phyloP scores from a whole-genome alignment of 331 rosid species.

The Acacia concinna region DNA sequence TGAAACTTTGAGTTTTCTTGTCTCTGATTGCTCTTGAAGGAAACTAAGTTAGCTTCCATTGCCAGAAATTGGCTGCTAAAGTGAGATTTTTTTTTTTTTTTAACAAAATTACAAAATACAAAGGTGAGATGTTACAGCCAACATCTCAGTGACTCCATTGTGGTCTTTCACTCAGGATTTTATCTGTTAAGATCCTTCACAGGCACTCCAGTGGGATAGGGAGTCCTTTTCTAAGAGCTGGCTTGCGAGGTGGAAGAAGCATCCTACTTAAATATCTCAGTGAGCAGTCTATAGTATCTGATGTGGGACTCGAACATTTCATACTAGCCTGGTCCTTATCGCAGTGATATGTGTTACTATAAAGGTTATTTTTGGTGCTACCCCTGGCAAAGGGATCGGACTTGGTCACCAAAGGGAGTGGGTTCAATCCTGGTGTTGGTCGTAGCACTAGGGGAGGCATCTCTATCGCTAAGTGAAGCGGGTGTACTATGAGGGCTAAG shows the following conservation, averaged over 20 bases:
- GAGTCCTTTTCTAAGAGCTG: not conserved
- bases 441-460: too few relatives aligned
- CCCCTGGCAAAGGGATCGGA: too few relatives aligned
- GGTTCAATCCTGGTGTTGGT: too few relatives aligned
- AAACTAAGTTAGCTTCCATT: too few relatives aligned
- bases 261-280: not conserved
- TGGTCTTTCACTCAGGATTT: not conserved
- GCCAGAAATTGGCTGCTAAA: too few relatives aligned
- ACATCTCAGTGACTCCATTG: not conserved
- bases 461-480: too few relatives aligned
- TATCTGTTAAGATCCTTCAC: not conserved
- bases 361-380: not conserved
- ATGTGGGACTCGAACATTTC: not conserved
- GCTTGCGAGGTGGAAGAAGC: not conserved
- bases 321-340: not conserved
- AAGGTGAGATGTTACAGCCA: not conserved
- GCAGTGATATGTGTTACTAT: not conserved
- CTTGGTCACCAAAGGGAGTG: too few relatives aligned
- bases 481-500: too few relatives aligned
- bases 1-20: too few relatives aligned
- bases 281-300: not conserved
- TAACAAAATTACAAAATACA: too few relatives aligned
- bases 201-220: not conserved
- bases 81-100: too few relatives aligned
- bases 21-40: too few relatives aligned